These are phyloP conservation scores for Micractinium conductrix DNA, from an alignment of 139 green algal genomes.

Conservation along the genomic window DNA sequence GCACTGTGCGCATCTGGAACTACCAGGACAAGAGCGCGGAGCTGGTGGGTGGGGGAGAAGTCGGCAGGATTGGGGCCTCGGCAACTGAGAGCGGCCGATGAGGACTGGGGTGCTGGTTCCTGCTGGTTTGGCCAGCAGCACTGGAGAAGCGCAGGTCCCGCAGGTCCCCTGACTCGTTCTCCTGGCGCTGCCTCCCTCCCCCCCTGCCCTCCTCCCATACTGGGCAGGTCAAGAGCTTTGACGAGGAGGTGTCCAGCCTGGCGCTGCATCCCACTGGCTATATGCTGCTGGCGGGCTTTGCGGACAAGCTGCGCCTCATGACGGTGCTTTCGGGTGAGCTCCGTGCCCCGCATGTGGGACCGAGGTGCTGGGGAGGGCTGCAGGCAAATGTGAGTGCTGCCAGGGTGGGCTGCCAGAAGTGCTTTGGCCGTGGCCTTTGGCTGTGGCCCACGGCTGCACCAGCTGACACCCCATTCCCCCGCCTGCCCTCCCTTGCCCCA, in stretches of 20 bases:
- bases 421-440: too few relatives aligned
- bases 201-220: too few relatives aligned
- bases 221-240: slow-evolving; percentile 39
- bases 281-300: slow-evolving; percentile 82
- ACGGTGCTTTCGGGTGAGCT: slow-evolving; percentile 88
- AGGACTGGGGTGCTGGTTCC: too few relatives aligned
- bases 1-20: slow-evolving; percentile 88
- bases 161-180: neutral
- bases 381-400: too few relatives aligned
- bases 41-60: slow-evolving; percentile 34
- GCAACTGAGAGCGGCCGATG: too few relatives aligned
- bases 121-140: neutral
- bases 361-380: too few relatives aligned
- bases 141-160: neutral
- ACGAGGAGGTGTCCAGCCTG: slow-evolving; percentile 55
- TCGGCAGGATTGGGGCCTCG: too few relatives aligned
- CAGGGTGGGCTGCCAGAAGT: too few relatives aligned
- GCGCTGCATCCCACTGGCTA: slow-evolving; percentile 88
- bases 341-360: too few relatives aligned
- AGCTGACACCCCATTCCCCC: too few relatives aligned
- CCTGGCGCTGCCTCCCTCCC: neutral
- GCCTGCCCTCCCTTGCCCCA: too few relatives aligned
- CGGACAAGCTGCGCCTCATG: slow-evolving; percentile 93
- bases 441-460: neutral
- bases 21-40: slow-evolving; percentile 71